Percentiles rank a stretch among this genome's conserved stretches.
Evolutionary conservation across 75 land plant genomes (phyloP).

Genomic region (Pseudotsuga menziesii): DNA sequence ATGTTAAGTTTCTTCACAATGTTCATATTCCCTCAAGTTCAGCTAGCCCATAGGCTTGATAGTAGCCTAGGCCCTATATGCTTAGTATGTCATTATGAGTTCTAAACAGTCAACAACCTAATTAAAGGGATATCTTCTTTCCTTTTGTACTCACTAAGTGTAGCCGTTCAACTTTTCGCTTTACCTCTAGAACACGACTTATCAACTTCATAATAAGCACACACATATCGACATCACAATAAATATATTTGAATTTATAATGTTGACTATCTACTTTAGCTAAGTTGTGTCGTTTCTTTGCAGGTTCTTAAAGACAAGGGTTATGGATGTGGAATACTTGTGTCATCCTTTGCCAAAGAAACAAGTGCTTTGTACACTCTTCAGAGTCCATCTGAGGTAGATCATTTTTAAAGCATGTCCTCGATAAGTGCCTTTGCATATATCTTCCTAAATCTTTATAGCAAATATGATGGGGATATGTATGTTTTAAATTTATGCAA

Average conservation of each 20-base stretch:
- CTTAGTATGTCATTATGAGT: too few relatives aligned
- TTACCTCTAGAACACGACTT: background rate
- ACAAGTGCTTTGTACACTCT: constrained; percentile 38
- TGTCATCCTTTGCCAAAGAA: constrained; percentile 34
- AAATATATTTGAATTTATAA: background rate
- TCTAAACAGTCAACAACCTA: too few relatives aligned
- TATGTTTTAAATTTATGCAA: background rate
- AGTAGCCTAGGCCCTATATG: too few relatives aligned
- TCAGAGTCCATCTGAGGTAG: constrained; percentile 42
- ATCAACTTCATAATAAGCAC: background rate
- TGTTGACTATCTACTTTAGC: constrained; percentile 2
- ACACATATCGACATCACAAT: background rate
- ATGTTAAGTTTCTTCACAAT: too few relatives aligned
- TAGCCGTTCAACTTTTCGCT: too few relatives aligned
- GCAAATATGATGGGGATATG: background rate
- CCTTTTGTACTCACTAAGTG: too few relatives aligned
- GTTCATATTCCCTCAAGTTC: too few relatives aligned
- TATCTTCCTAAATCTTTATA: background rate
- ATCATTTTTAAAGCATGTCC: background rate
- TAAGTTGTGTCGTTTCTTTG: background rate
- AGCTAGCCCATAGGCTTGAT: too few relatives aligned
- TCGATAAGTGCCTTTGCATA: background rate
- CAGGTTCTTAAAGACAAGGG: constrained; percentile 18
- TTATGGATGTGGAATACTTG: constrained; percentile 38
- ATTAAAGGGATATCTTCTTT: too few relatives aligned